Base-by-base conservation (phyloP, 352 stramenopile species). In the Phytophthora kernoviae region DNA sequence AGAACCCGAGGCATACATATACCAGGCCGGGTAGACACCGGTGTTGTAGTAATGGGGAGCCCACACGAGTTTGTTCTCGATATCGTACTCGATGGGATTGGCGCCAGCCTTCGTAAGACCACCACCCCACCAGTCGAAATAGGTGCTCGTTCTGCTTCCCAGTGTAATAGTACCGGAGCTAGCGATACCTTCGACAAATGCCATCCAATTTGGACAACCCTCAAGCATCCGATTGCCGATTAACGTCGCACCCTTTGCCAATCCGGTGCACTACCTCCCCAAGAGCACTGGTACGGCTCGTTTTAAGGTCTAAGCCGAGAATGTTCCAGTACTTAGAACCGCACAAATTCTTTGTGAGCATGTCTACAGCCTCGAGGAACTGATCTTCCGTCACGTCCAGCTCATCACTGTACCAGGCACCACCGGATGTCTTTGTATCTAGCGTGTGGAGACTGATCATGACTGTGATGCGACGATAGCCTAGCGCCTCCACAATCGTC, bases 31-130 rank as follows among this genome's bases (percentile, higher is more conserved):
- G 24, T 70, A 81, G 8, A 89, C 77, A 12, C 61, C 79, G 18
- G 79, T 87, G 53, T 84, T 87, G 77, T 89, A 89, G 60, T 89
- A 89, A 52, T 89, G 79, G 17, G 79, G 79, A 3, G 79, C 76
- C 58, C 78, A 89, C 41, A 89, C 79, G 8, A 89, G 34, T 53
- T 89, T 89, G 65, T 87, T 60, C 0, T 59, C 33, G 14, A 42
- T 54, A 5, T 9, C 52, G n/a, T 84, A 57, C 10, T 76, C 65
- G 1, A 82, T 57, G 6, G 79, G 73, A 2, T 72, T 65, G 0
- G 14, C 50, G 0, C 59, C 68, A 4, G 73, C 77, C 0, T 68
- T 53, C 50, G 76, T 48, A 0, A 89, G 65, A 21, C 79, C 79
- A 22, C 62, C 77, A 14, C 79, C 79, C 77, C 77, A 89, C 79